Base-by-base conservation (phyloP, 225 moss, liverwort and hornwort species). In the Rhytidiadelphus loreus region DNA sequence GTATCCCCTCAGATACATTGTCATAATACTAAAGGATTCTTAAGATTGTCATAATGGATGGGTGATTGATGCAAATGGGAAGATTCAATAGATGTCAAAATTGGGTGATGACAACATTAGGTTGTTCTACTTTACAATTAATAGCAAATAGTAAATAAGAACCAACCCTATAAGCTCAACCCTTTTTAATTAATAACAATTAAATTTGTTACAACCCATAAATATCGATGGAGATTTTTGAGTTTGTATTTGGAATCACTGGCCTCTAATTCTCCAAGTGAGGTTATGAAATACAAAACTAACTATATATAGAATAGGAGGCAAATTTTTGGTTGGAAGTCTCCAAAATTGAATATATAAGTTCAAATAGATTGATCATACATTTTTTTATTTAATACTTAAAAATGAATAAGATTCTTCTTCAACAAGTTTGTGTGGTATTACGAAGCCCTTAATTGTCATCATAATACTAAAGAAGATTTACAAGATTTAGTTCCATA, bases 41-140 rank as follows among this genome's bases (percentile, higher is more conserved):
- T 29, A 29, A 72, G 3, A 44, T 28, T 72, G 44, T 29, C 0
- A 9, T 72, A 3, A 2, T 44, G 9, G 16, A 1, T 72, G 2
- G 28, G 6, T 46, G 16, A 46, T 0, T 74, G 1, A 19, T 0
- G 7, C 19, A 48, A 74, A 30, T 74, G 30, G 19, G 7, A 74
- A 2, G 11, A 1, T 4, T 1, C 0, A 19, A 1, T 32, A 30
- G 30, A 30, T 48, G 11, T 32, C 0, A 0, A 0, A 48, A 74
- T 30, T 74, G 4, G 11, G 2, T 19, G 11, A 32, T 32, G 1
- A 43, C 0, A 3, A 4, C 73, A 46, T 46, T 2, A 1, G 1
- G 1, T 46, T 11, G 2, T 18, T 73, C 3, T 18, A 46, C 12
- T 7, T 74, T 12, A 30, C 30, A 74, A n/a, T n/a, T n/a, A n/a